phyloP scores from a whole-genome alignment of 1,284 basidiomycete genomes.

The Trichosporon faecale region DNA sequence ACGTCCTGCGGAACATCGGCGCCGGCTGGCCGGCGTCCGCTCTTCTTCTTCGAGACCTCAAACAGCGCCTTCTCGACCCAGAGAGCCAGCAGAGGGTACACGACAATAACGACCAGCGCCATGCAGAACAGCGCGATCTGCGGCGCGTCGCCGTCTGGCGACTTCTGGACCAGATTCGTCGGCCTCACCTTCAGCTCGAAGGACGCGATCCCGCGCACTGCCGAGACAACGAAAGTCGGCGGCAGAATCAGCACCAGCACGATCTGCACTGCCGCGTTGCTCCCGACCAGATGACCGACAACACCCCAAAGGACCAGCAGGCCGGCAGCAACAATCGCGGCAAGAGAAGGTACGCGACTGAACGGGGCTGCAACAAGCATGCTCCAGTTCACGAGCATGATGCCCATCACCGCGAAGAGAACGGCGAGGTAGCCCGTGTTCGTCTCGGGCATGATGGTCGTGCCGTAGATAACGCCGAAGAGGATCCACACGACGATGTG shows the following conservation, averaged over 20 bases:
- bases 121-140: constrained; percentile 63
- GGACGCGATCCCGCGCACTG: constrained; percentile 62
- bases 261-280: constrained; percentile 55
- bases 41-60: constrained; percentile 51
- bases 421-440: constrained; percentile 62
- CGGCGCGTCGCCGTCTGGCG: constrained; percentile 61
- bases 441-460: constrained; percentile 64
- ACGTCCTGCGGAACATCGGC: constrained; percentile 14
- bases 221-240: constrained; percentile 69
- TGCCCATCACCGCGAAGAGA: constrained; percentile 65
- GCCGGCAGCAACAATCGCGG: constrained; percentile 23
- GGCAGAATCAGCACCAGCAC: constrained; percentile 70
- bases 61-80: constrained; percentile 63
- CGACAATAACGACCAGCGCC: constrained; percentile 60
- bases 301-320: constrained; percentile 54
- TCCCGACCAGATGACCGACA: constrained; percentile 61
- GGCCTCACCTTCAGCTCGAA: constrained; percentile 62
- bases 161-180: constrained; percentile 58
- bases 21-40: background rate
- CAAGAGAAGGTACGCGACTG: constrained; percentile 29
- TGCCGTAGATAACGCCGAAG: constrained; percentile 63
- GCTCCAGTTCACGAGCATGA: constrained; percentile 37
- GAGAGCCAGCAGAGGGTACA: constrained; percentile 66
- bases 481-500: constrained; percentile 67
- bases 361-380: constrained; percentile 35